These are phyloP conservation scores for Pholiota adiposa DNA, from an alignment of 1,284 basidiomycete genomes.

Conservation along the genomic window DNA sequence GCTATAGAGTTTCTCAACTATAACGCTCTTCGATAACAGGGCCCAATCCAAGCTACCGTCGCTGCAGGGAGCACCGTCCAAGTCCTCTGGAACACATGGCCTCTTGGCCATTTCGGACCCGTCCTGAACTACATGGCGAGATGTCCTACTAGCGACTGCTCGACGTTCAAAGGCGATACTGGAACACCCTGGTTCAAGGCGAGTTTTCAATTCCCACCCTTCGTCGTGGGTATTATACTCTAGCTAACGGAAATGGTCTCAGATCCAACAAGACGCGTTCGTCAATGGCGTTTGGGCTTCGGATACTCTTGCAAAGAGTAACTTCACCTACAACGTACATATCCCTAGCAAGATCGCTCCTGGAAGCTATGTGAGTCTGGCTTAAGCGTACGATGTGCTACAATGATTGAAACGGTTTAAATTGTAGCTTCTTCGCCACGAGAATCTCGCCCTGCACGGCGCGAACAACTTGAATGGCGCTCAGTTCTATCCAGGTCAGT, in stretches of 20 bases:
- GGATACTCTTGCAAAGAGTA: constrained; percentile 36
- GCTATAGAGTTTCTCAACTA: background rate
- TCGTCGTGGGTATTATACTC: background rate
- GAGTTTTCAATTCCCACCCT: background rate
- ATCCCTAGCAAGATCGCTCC: constrained; percentile 40
- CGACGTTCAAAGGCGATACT: constrained; percentile 36
- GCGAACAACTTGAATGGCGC: constrained; percentile 36
- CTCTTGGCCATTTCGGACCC: constrained; percentile 40
- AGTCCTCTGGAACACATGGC: constrained; percentile 42
- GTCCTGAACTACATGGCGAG: constrained; percentile 42
- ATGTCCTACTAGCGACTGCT: constrained; percentile 36
- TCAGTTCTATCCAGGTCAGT: constrained; percentile 40
- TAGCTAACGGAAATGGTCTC: background rate
- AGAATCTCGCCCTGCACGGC: constrained; percentile 40
- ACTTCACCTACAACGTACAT: constrained; percentile 36
- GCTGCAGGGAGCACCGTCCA: constrained; percentile 36
- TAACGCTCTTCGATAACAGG: constrained; percentile 22
- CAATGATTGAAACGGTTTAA: no score
- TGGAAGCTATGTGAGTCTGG: constrained; percentile 38
- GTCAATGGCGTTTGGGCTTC: constrained; percentile 39
- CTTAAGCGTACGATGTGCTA: no score
- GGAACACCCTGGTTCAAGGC: constrained; percentile 44
- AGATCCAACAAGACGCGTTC: constrained; percentile 39
- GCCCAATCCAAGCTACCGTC: constrained; percentile 36
- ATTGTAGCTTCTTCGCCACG: constrained; percentile 38